phyloP scores from a whole-genome alignment of 2,329 filamentous ascomycete species.

The Penicillium sp. region DNA sequence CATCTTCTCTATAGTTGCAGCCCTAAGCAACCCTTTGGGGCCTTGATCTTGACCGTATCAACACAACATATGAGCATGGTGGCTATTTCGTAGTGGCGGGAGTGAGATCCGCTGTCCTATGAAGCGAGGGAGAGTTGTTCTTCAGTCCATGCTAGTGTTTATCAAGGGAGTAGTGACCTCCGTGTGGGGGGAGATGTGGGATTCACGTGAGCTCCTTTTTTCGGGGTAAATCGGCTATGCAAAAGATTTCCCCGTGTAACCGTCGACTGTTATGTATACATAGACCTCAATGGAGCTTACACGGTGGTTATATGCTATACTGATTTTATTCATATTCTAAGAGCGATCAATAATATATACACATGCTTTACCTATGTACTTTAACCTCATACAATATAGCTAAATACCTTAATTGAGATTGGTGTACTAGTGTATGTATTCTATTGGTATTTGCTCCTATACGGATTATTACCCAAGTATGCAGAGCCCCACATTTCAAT shows the following conservation, averaged over 20 bases:
- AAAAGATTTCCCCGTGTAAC: not conserved
- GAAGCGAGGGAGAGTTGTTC: not conserved
- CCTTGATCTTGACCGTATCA: slow-evolving; percentile 15
- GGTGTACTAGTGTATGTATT: not conserved
- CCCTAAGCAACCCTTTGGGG: slow-evolving; percentile 14
- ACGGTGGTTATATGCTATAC: not conserved
- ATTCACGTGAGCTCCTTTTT: slow-evolving; percentile 8
- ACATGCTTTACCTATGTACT: not conserved
- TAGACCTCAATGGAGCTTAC: not conserved
- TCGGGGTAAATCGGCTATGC: not conserved
- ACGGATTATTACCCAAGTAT: not conserved
- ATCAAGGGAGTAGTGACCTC: not conserved
- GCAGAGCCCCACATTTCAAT: not conserved
- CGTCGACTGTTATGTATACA: not conserved
- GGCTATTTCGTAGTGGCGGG: not conserved
- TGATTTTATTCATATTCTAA: not conserved
- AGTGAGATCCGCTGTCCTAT: not conserved
- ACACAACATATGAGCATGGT: slow-evolving; percentile 22
- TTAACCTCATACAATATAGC: not conserved
- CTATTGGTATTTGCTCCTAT: not conserved
- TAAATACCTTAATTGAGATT: not conserved
- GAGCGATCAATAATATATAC: not conserved
- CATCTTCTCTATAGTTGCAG: slow-evolving; percentile 22
- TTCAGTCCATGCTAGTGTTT: not conserved
- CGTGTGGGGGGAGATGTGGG: slow-evolving; percentile 3